Evolutionary conservation across 1,139 yeast species (phyloP).

Genomic region (Suhomyces anneliseae): DNA sequence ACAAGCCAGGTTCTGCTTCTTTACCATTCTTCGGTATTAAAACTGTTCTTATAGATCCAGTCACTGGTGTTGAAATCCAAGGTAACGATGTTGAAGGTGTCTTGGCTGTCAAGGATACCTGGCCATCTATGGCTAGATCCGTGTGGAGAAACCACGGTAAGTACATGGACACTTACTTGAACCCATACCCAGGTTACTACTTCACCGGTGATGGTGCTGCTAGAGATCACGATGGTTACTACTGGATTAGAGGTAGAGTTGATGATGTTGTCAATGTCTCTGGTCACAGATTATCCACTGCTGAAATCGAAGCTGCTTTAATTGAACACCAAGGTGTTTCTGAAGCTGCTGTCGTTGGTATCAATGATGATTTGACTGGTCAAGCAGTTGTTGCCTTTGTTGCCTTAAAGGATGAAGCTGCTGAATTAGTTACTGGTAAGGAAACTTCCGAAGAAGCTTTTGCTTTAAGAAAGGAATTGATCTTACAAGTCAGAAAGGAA

Average conservation of each 20-base stretch:
- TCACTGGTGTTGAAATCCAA: slow-evolving; percentile 73
- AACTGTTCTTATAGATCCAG: slow-evolving; percentile 90
- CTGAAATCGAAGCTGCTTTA: slow-evolving; percentile 94
- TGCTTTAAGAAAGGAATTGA: slow-evolving; percentile 76
- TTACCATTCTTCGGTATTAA: slow-evolving; percentile 95
- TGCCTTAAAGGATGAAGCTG: slow-evolving; percentile 65
- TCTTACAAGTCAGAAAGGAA: slow-evolving; percentile 85
- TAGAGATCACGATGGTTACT: slow-evolving; percentile 94
- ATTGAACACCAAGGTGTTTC: slow-evolving; percentile 77
- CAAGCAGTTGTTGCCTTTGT: slow-evolving; percentile 96
- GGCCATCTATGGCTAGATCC: slow-evolving; percentile 99
- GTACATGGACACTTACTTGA: slow-evolving; percentile 89
- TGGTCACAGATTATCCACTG: slow-evolving; percentile 95
- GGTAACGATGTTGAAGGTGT: slow-evolving; percentile 98
- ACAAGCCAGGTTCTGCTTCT: slow-evolving; percentile 97
- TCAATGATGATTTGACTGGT: slow-evolving; percentile 92
- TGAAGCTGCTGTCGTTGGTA: slow-evolving; percentile 95
- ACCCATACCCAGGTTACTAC: slow-evolving; percentile 94
- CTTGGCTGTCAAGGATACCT: slow-evolving; percentile 79
- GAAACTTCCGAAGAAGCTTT: slow-evolving; percentile 52
- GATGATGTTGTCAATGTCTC: slow-evolving; percentile 98
- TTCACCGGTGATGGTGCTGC: slow-evolving; percentile 99
- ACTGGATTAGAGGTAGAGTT: slow-evolving; percentile 98
- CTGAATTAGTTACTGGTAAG: slow-evolving; percentile 39
- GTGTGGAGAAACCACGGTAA: slow-evolving; percentile 90